phyloP scores from a whole-genome alignment of 176 grass and related monocot species.

The Triticum aestivum region IWGSC_CS_RefSeq_v2.1 NC_057811.1:385658331-385658830 shows the following conservation, averaged over 20 bases:
- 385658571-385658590: conserved; percentile 8
- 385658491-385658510: neutral
- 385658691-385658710: neutral
- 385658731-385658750: neutral
- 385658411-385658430: neutral
- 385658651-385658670: conserved; percentile 10
- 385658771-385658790: neutral
- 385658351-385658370: neutral
- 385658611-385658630: neutral
- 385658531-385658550: neutral
- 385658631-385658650: neutral
- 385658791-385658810: too few relatives aligned
- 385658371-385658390: neutral
- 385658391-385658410: neutral
- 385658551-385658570: conserved; percentile 5
- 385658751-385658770: neutral
- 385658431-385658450: neutral
- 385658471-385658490: neutral
- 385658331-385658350: neutral
- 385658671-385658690: conserved; percentile 3
- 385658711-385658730: neutral
- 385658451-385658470: neutral
- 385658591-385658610: neutral
- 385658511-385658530: neutral
- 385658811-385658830: neutral